These are phyloP conservation scores for Trichophyton benhamiae DNA, from an alignment of 2,329 filamentous ascomycete species.

Conservation along the genomic window DNA sequence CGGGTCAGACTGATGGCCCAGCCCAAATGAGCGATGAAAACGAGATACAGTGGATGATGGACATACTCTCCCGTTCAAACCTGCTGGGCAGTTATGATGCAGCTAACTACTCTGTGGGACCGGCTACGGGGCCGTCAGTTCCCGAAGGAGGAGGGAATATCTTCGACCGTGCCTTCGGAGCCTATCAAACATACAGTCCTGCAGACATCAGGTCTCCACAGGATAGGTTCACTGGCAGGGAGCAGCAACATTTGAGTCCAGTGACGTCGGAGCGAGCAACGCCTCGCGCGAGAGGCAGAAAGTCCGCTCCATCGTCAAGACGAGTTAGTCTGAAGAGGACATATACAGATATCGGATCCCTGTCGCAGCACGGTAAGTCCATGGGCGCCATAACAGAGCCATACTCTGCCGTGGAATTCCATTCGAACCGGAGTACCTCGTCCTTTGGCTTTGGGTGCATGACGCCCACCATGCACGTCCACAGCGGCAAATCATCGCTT, in stretches of 20 bases:
- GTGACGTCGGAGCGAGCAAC: slow-evolving; percentile 18
- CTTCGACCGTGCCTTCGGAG: slow-evolving; percentile 71
- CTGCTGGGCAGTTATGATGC: slow-evolving; percentile 55
- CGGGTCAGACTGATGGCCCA: slow-evolving; percentile 69
- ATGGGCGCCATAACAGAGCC: slow-evolving; percentile 77
- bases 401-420: slow-evolving; percentile 48
- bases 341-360: slow-evolving; percentile 67
- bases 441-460: slow-evolving; percentile 29
- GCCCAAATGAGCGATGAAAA: slow-evolving; percentile 70
- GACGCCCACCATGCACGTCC: slow-evolving; percentile 58
- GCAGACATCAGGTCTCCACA: not conserved
- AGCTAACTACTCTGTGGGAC: slow-evolving; percentile 42
- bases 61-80: slow-evolving; percentile 70
- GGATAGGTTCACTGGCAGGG: slow-evolving; percentile 2
- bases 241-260: not conserved
- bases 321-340: slow-evolving; percentile 69
- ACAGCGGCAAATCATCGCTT: slow-evolving; percentile 79
- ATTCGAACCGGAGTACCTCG: slow-evolving; percentile 26
- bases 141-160: slow-evolving; percentile 57
- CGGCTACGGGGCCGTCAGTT: slow-evolving; percentile 68
- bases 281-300: slow-evolving; percentile 23
- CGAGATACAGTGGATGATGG: slow-evolving; percentile 82
- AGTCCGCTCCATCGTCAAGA: slow-evolving; percentile 42
- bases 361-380: slow-evolving; percentile 67
- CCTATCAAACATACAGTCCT: slow-evolving; percentile 13